Evolutionary conservation across 257 asterid species (phyloP), one percentile per base, ranked within the genome.

Genomic region (Plectranthus barbatus): DNA sequence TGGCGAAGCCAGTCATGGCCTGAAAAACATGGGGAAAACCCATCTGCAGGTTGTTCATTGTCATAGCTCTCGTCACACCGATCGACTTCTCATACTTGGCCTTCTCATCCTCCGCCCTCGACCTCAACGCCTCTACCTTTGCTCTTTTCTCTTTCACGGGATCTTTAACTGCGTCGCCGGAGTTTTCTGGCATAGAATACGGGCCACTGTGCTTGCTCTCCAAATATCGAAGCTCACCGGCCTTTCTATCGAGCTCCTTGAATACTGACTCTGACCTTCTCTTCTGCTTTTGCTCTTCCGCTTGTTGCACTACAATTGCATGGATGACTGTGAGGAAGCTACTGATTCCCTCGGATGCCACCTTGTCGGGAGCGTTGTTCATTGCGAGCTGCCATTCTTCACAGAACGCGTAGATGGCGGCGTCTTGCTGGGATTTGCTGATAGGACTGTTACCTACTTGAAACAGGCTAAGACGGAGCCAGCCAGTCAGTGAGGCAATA

Each of bases 381-480:
- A 85, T 79, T 1, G 94, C 87, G 14, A 77, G 94, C 62, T 87
- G 95, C 99, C 99, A 93, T 58, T 87, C 97, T 67, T 93, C 97
- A n/a, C 97, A 90, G 70, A 93, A 81, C 1, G 95, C 74, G 78
- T 87, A 90, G 44, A 93, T 76, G 41, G 84, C 82, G 0, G 87
- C 79, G 72, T 90, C 96, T 70, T 80, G 94, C 53, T 70, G 58
- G 3, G 85, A 77, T 77, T 80, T 82, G 67, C 47, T 77, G 52
- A 42, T 52, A 0, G 97, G 90, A 18, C 81, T 85, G 76, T 68
- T 79, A 20, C 87, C 82, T 2, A 87, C 79, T 71, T 85, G 96
- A 64, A 90, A 90, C 63, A 93, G 82, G 76, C 96, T 84, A 13
- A 93, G 90, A 40, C 99, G 91, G 72, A 93, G 96, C 99, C 97